Base-by-base conservation (phyloP, 805 yeast genomes). In the Barnettozyma salicaria region DNA sequence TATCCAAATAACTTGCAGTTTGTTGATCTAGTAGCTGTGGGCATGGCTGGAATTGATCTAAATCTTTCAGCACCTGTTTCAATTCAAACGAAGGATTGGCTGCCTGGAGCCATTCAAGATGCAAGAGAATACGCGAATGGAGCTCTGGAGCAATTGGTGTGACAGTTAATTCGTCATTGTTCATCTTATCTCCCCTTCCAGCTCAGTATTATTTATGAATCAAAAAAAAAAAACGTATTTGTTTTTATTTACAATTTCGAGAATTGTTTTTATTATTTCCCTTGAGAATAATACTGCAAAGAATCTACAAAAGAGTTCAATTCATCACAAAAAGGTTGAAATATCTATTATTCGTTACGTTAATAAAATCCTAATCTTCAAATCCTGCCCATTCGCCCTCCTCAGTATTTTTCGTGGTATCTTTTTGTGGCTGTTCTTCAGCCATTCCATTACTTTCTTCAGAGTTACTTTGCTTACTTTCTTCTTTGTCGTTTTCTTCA, bases 31-130 rank as follows among this genome's bases (percentile, higher is more conserved):
- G 52, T 12, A 74, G 58, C 37, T 68, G 73, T 0, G 82, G 82
- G 28, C 60, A 61, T 4, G 70, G 67, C 48, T 75, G 80, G 44
- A 75, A 76, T 44, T 72, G 73, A 33, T 70, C 65, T 17, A 73
- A 63, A 7, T 50, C 44, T 4, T 40, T 31, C 16, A 55, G 34
- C 7, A 62, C 34, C 7, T 40, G 19, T 4, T 22, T 21, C 7
- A 26, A 8, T 9, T 36, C 22, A 2, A 19, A 11, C 3, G 22
- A 12, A 8, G 30, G 6, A 12, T 25, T 14, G n/a, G 16, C 13
- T 3, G 17, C 11, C 6, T 31, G 17, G 27, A 30, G 27, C 3
- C 13, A 20, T 4, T 26, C 13, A 4, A 58, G 43, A 10, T 39
- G 36, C 1, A 12, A 20, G 5, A 39, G 41, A 7, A 40, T 36